Base-by-base conservation (phyloP, 257 asterid genomes). In the Linderniella brevidens region DNA sequence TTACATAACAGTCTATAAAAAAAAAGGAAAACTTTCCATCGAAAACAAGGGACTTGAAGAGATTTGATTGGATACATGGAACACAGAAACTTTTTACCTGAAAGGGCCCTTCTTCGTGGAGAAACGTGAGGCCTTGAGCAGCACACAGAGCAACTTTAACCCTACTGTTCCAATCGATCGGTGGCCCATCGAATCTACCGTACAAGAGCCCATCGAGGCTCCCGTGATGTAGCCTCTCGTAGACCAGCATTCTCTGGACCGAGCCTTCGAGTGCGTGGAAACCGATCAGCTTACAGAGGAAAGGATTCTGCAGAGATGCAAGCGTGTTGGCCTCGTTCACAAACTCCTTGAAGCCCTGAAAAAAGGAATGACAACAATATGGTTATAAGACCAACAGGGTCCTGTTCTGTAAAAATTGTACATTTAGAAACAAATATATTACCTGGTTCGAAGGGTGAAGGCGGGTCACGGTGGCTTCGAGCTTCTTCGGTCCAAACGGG, bases 51-150 rank as follows among this genome's bases (percentile, higher is more conserved):
- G n/a, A n/a, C n/a, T n/a, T n/a, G n/a, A n/a, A n/a, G n/a, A n/a
- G n/a, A n/a, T n/a, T n/a, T n/a, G n/a, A n/a, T n/a, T n/a, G n/a
- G n/a, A n/a, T n/a, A n/a, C n/a, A n/a, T n/a, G n/a, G n/a, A n/a
- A n/a, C n/a, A n/a, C n/a, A n/a, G n/a, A n/a, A n/a, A n/a, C n/a
- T n/a, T 8, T 44, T 16, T 57, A 85, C 95, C 93, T 86, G 97
- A 67, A 86, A 86, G 49, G 97, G 97, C 20, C 97, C 97, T 73
- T 86, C 97, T 67, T 86, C 97, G 10, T 86, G 94, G 58, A 86
- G 71, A 66, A 86, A 86, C 9, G 97, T 86, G 12, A 86, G 76
- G 60, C 92, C 94, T 63, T 71, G 97, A 9, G 97, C 92, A 55
- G 97, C 94, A 69, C 93, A 82, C 14, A 69, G 64, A 55, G 92